phyloP scores from a whole-genome alignment of 768 basidiomycete species.

The Coprinopsis sp. region DNA sequence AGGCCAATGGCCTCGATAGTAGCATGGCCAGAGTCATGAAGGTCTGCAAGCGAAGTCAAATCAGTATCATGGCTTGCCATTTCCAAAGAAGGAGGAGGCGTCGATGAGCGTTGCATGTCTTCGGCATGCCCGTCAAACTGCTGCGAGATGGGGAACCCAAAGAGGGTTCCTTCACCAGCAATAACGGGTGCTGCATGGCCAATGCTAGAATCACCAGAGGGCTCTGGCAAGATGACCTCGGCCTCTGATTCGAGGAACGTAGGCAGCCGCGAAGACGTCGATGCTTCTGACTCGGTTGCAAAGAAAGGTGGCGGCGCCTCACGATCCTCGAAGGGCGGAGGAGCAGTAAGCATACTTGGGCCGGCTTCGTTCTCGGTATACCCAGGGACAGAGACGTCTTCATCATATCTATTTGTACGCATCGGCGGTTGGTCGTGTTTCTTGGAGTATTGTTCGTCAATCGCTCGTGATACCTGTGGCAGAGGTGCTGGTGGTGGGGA shows the following conservation, averaged over 20 bases:
- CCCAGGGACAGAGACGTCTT: constrained; percentile 58
- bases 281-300: constrained; percentile 47
- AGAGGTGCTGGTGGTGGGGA: constrained; percentile 75
- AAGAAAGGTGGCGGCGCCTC: constrained; percentile 77
- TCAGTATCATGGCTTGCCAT: constrained; percentile 70
- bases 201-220: constrained; percentile 33
- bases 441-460: constrained; percentile 78
- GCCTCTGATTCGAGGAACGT: constrained; percentile 79
- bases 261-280: constrained; percentile 57
- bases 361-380: constrained; percentile 73
- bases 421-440: constrained; percentile 81
- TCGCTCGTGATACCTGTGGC: constrained; percentile 66
- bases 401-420: constrained; percentile 66
- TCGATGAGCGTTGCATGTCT: constrained; percentile 55
- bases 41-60: constrained; percentile 59
- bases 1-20: constrained; percentile 56
- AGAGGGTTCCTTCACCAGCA: constrained; percentile 70
- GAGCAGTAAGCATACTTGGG: constrained; percentile 63
- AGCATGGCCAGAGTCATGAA: constrained; percentile 44
- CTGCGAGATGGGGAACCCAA: constrained; percentile 65
- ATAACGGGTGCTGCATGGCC: constrained; percentile 34
- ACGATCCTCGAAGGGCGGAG: constrained; percentile 81
- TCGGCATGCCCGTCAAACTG: constrained; percentile 83
- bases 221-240: constrained; percentile 64
- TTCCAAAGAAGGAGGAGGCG: constrained; percentile 74